Base-by-base conservation (phyloP, 192 early-diverging fungal species). In the Coemansia sp. region DNA sequence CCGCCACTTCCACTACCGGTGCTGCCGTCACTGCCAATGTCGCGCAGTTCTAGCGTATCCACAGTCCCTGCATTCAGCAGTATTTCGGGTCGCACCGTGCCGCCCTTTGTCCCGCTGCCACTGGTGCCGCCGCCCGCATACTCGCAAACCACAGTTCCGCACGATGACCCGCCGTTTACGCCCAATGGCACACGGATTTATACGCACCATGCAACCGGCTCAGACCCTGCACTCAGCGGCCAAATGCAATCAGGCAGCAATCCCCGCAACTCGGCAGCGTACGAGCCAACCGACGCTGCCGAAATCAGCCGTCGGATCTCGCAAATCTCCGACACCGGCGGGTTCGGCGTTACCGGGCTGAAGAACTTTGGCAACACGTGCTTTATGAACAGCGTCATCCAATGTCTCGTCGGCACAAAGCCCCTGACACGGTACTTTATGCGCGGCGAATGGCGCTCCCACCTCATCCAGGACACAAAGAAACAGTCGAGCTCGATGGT, bases 291-390 rank as follows among this genome's bases (percentile, higher is more conserved):
- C 17, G 49, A 31, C 9, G 14, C 46, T 10, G 11, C 40, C 11
- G 40, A 44, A 15, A 44, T 15, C 40, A 12, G n/a, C 40, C 47
- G 47, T 5, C 12, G 47, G 7, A 48, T 48, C 15, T 61, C 67
- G 12, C 67, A 68, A 38, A 46, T 68, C 12, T 61, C 67, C 8
- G 84, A 84, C n/a, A 70, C 83, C 0, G 75, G 65, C 9, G 46
- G 77, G 24, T 85, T 86, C 50, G 89, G 89, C 11, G 83, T 83
- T 7, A 88, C 88, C 0, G 90, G 91, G 24, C 63, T 93, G 64
- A 86, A 84, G 37, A 93, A 93, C 68, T 68, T 93, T 56, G 91
- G 91, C 57, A 93, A 91, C 66, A 93, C 91, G 4, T 93, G 91
- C 59, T 93, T 85, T 64, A 91, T 92, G 91, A 93, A 93, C 69